Evolutionary conservation across 2,329 filamentous ascomycete species (phyloP), one percentile per base, ranked within the genome.

Genomic region (Aureobasidium leucospermi): DNA sequence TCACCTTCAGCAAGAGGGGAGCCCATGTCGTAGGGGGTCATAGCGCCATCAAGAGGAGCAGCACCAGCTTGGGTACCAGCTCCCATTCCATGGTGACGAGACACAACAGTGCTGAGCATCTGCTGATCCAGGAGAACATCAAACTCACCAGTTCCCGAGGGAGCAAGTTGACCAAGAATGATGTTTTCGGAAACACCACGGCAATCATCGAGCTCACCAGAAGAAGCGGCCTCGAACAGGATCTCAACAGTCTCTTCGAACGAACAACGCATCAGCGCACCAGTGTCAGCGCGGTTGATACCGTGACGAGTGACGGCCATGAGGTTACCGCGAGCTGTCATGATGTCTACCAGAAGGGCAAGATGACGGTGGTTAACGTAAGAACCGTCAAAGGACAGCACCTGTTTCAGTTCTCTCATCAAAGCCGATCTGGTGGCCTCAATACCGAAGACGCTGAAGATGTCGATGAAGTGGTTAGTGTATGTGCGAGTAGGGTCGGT

Each of bases 171-270:
- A 63, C 94, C 94, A 63, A 99, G 84, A 84, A 99, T 99, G 71
- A 99, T 87, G 77, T 99, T 99, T 77, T 99, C 94, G 15, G 94
- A 97, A 53, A 99, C 93, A 81, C 94, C 94, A 62, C 91, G 89
- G 78, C 95, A 99, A 75, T 99, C 94, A 70, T 99, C 94, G 34
- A 99, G 82, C 74, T 99, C 94, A 71, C 94, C 94, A 53, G 90
- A 90, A 15, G 91, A 90, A 28, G 94, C 94, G 62, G 94, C 95
- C 71, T 99, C 94, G 19, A 99, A 85, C 57, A 99, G 80, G 79
- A 99, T 99, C 72, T 99, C 95, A 42, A 99, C 94, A 0, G 94
- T 99, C 75, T 99, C 95, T 76, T 99, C 94, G 76, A 99, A 99
- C 1, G 94, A 99, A 81, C 95, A 99, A 74, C 94, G 88, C 94